Evolutionary conservation across 106 monocot species (phyloP).

Genomic region (Phalaenopsis aphrodite): DNA sequence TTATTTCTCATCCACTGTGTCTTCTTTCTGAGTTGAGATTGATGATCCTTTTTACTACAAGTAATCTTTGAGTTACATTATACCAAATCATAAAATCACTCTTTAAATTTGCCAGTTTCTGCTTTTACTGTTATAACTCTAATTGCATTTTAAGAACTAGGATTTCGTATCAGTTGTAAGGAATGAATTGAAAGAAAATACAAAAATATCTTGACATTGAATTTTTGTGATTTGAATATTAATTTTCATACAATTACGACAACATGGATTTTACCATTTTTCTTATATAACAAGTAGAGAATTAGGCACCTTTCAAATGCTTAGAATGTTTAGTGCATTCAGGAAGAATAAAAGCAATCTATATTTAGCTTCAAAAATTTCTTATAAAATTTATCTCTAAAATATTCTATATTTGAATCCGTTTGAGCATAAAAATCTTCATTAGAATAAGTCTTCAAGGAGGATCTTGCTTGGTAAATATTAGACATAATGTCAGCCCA

Average conservation of each 20-base stretch:
- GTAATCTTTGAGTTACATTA: not conserved
- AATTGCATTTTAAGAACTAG: not conserved
- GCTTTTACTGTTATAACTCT: not conserved
- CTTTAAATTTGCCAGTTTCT: not conserved
- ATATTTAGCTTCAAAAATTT: no score
- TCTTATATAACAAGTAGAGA: not conserved
- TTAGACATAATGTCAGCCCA: no score
- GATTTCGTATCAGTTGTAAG: not conserved
- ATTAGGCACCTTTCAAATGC: no score
- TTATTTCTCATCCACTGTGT: not conserved
- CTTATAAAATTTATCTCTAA: no score
- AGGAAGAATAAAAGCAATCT: no score
- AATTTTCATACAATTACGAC: not conserved
- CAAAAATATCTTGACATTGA: not conserved
- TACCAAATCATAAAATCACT: not conserved
- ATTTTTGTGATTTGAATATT: not conserved
- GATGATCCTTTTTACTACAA: not conserved
- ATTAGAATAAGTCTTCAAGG: no score
- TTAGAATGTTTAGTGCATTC: no score
- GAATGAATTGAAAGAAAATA: not conserved
- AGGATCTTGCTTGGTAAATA: no score
- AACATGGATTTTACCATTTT: not conserved
- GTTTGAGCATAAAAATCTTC: no score
- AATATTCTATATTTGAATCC: no score
- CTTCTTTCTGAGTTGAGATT: not conserved